Percentiles rank a stretch among this genome's conserved stretches.
phyloP scores from a whole-genome alignment of 2,329 filamentous ascomycete species.

The Fusarium piperis region DNA sequence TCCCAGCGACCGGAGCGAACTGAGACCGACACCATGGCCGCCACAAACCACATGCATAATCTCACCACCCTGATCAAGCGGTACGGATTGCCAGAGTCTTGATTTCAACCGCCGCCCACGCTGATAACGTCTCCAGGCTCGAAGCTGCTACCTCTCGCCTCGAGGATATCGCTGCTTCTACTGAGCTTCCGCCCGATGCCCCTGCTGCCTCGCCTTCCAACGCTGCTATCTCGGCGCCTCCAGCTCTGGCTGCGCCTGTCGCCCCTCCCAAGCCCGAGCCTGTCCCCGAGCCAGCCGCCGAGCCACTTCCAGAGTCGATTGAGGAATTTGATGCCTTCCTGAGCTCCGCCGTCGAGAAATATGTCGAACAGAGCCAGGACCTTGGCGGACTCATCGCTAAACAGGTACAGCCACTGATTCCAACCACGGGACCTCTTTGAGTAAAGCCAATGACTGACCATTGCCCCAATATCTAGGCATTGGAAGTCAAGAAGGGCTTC shows the following conservation, averaged over 20 bases:
- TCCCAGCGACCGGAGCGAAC: neutral
- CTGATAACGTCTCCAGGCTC: conserved; percentile 74
- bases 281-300: conserved; percentile 45
- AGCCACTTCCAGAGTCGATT: conserved; percentile 78
- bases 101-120: conserved; percentile 25
- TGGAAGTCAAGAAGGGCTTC: conserved; percentile 72
- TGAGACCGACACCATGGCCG: conserved; percentile 65
- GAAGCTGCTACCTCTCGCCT: conserved; percentile 96
- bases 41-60: conserved; percentile 90
- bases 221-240: conserved; percentile 47
- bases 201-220: conserved; percentile 49
- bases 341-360: conserved; percentile 76
- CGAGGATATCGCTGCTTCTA: conserved; percentile 91
- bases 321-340: conserved; percentile 89
- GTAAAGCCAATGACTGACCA: neutral
- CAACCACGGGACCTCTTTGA: neutral
- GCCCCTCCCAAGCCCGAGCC: conserved; percentile 52
- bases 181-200: conserved; percentile 65
- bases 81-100: conserved; percentile 58
- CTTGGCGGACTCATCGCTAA: conserved; percentile 82
- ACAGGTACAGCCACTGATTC: conserved; percentile 66
- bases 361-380: conserved; percentile 79
- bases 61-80: conserved; percentile 97
- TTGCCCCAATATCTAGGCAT: conserved; percentile 51
- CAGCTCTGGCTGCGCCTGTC: conserved; percentile 47